Percentiles rank a stretch among this genome's conserved stretches.
phyloP scores from a whole-genome alignment of 768 basidiomycete species.

The Boletus patriciae region DNA sequence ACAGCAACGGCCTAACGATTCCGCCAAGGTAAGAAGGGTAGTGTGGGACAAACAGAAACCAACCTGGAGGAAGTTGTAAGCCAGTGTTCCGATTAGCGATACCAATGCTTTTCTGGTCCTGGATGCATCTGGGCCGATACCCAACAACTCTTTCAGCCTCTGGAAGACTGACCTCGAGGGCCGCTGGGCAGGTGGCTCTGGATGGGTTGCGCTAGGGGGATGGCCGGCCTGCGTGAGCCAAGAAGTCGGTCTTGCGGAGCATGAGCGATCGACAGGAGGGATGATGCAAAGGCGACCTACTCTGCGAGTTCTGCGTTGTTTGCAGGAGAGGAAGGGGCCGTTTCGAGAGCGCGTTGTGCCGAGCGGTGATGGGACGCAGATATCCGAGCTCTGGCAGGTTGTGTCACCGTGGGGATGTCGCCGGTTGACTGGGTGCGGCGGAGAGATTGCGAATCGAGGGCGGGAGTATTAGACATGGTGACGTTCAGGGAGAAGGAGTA shows the following conservation, averaged over 20 bases:
- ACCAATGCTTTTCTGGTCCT: slow-evolving; percentile 53
- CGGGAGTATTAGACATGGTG: slow-evolving; percentile 29
- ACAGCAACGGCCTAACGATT: slow-evolving; percentile 49
- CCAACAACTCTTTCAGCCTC: slow-evolving; percentile 43
- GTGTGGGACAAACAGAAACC: slow-evolving; percentile 12
- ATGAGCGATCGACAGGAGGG: slow-evolving; percentile 19
- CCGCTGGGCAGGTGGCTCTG: slow-evolving; percentile 1
- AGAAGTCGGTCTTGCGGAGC: slow-evolving; percentile 18
- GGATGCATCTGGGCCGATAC: slow-evolving; percentile 53
- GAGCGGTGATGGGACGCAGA: slow-evolving; percentile 32
- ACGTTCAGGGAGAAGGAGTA: slow-evolving; percentile 16
- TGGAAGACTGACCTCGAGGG: slow-evolving; percentile 21
- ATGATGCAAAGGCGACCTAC: slow-evolving; percentile 16
- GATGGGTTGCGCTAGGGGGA: slow-evolving; percentile 13
- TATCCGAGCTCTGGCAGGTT: slow-evolving; percentile 29
- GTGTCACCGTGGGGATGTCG: slow-evolving; percentile 29
- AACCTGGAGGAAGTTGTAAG: slow-evolving; percentile 57
- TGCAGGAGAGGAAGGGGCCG: slow-evolving; percentile 17
- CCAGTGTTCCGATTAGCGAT: slow-evolving; percentile 50
- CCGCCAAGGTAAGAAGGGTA: slow-evolving; percentile 1
- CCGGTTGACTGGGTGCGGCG: slow-evolving; percentile 38
- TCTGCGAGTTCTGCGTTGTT: slow-evolving; percentile 16
- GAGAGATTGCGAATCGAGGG: slow-evolving; percentile 34
- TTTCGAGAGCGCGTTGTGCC: slow-evolving; percentile 23
- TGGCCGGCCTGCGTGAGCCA: slow-evolving; percentile 28